These are phyloP conservation scores for Carex myosuroides DNA, from an alignment of 176 grass and related monocot species.

Conservation along the genomic window DNA sequence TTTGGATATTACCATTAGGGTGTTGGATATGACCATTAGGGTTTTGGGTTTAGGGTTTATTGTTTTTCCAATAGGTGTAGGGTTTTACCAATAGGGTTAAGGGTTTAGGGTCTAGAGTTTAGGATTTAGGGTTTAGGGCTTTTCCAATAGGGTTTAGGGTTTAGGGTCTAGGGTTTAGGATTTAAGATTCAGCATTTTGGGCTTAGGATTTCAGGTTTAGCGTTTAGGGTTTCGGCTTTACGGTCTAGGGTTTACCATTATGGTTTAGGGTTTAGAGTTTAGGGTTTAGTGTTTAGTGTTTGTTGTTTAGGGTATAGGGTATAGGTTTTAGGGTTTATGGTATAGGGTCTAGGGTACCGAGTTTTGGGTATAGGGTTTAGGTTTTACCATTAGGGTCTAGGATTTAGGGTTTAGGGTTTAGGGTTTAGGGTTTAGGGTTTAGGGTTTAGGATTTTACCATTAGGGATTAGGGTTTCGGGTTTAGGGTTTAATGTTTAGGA, in stretches of 20 bases:
- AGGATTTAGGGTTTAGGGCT: slow-evolving; percentile 9
- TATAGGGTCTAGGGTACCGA: background rate
- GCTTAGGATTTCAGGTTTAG: background rate
- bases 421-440: background rate
- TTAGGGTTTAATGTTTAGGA: background rate
- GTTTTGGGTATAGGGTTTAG: no score
- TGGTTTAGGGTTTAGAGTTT: slow-evolving; percentile 15
- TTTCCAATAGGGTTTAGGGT: slow-evolving; percentile 17
- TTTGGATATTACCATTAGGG: background rate
- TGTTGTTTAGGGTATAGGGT: slow-evolving; percentile 7
- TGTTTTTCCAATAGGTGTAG: no score
- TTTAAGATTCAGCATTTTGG: background rate
- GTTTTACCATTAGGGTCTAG: no score
- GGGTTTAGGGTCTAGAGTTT: slow-evolving; percentile 7
- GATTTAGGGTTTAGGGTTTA: no score
- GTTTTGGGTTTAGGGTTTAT: slow-evolving; percentile 1
- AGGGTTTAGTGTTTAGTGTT: slow-evolving; percentile 6
- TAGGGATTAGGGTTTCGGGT: background rate
- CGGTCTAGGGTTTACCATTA: no score
- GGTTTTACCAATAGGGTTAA: background rate
- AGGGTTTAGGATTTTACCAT: background rate
- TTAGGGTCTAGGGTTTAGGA: slow-evolving; percentile 8
- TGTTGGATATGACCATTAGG: background rate
- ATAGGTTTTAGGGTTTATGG: slow-evolving; percentile 8
- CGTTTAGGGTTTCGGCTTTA: background rate